A percentile compares a stretch with the other conserved stretches of the same genome.
These are phyloP conservation scores for Pyrenula aspistea DNA, from an alignment of 495 filamentous ascomycete species.

Conservation along the genomic window DNA sequence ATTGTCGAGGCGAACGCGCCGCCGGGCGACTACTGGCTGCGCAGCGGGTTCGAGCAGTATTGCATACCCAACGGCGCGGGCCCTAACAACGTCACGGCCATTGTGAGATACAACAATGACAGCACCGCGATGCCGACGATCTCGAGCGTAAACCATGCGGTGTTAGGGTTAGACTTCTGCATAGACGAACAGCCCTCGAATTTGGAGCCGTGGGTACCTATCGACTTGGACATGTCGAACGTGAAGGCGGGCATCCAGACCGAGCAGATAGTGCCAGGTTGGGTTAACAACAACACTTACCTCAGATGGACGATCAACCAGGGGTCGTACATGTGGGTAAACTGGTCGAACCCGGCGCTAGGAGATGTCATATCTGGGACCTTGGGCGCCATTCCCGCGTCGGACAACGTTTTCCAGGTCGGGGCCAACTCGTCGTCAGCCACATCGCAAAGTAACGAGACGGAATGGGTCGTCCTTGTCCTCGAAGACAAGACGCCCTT, in stretches of 20 bases:
- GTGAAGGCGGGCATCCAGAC: constrained; percentile 7
- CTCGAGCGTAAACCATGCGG: constrained; percentile 4
- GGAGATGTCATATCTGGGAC: too few species aligned
- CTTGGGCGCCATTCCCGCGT: too few species aligned
- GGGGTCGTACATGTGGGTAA: neutral
- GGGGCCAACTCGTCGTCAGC: neutral
- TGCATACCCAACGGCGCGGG: neutral
- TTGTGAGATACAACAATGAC: constrained; percentile 38
- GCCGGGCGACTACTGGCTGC: constrained; percentile 21
- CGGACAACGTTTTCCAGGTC: neutral
- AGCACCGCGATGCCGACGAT: constrained; percentile 10
- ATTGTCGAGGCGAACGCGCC: constrained; percentile 42
- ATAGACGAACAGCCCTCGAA: constrained; percentile 10
- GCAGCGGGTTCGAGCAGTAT: constrained; percentile 10
- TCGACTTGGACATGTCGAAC: constrained; percentile 15
- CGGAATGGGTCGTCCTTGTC: neutral
- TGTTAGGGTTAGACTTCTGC: constrained; percentile 11
- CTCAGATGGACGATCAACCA: constrained; percentile 3
- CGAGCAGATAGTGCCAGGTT: neutral
- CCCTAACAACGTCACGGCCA: constrained; percentile 9
- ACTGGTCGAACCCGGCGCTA: too few species aligned
- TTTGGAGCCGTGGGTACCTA: constrained; percentile 4
- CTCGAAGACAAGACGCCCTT: neutral
- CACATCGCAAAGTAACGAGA: neutral
- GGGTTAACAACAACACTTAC: neutral